A percentile compares a stretch with the other conserved stretches of the same genome.
These are phyloP conservation scores for Penicillium roqueforti DNA, from an alignment of 495 filamentous ascomycete species.

Conservation along the genomic window DNA sequence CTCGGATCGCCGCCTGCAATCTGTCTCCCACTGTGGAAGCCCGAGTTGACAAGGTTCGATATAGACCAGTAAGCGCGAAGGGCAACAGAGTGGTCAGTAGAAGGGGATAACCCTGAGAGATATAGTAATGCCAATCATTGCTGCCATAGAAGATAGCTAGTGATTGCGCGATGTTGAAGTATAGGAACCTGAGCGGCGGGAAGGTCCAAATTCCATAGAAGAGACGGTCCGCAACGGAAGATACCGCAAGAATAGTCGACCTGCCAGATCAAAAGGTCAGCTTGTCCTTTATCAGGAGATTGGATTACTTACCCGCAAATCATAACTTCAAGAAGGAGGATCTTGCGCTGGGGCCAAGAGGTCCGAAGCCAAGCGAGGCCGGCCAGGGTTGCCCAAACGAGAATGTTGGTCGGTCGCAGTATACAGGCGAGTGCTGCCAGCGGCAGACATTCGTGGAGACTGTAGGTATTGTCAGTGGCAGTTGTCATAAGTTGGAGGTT, in stretches of 20 bases:
- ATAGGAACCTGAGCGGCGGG: constrained; percentile 80
- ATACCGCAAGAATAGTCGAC: constrained; percentile 54
- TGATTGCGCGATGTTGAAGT: constrained; percentile 86
- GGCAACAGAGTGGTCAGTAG: constrained; percentile 81
- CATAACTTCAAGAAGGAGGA: constrained; percentile 56
- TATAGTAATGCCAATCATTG: constrained; percentile 90
- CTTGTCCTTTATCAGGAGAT: neutral
- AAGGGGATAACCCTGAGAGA: constrained; percentile 83
- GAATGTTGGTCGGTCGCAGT: constrained; percentile 81
- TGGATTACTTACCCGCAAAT: constrained; percentile 59
- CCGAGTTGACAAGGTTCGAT: constrained; percentile 40
- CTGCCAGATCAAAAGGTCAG: constrained; percentile 30
- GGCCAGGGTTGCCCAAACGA: constrained; percentile 72
- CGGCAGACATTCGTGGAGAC: constrained; percentile 62
- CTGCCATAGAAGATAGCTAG: constrained; percentile 89
- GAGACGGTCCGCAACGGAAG: constrained; percentile 64
- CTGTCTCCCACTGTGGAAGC: constrained; percentile 24
- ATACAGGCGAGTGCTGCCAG: constrained; percentile 81
- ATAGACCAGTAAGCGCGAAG: constrained; percentile 65
- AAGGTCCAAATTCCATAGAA: constrained; percentile 90
- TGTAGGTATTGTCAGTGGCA: constrained; percentile 21
- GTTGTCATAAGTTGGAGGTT: neutral
- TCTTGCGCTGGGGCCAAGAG: constrained; percentile 38
- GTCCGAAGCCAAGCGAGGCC: constrained; percentile 43
- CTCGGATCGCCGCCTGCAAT: constrained; percentile 36